phyloP scores from a whole-genome alignment of 169 alveolate species.

The Plasmodium knowlesi region DNA sequence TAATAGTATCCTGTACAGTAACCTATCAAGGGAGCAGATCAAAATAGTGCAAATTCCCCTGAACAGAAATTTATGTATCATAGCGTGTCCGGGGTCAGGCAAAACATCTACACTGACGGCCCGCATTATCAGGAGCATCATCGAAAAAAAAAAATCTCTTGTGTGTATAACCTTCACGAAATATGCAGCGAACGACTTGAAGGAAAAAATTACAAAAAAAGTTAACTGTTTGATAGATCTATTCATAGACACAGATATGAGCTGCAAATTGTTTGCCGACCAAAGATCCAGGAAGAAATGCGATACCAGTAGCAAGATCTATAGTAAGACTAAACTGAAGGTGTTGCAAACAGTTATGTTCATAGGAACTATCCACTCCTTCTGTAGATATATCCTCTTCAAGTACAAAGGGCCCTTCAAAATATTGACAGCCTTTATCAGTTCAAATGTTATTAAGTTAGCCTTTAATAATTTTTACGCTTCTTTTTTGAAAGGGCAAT shows the following conservation, averaged over 20 bases:
- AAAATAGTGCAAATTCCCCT: constrained; percentile 78
- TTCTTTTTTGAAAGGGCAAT: not conserved
- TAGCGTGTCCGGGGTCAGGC: constrained; percentile 90
- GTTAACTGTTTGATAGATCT: constrained; percentile 43
- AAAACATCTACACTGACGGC: constrained; percentile 87
- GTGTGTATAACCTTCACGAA: constrained; percentile 80
- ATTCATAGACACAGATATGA: not conserved
- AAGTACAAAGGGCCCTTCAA: constrained; percentile 69
- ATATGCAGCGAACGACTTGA: constrained; percentile 82
- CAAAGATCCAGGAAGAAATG: not conserved
- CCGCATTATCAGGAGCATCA: constrained; percentile 81
- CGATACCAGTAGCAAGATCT: not conserved
- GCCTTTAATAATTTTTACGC: constrained; percentile 38
- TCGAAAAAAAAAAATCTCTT: constrained; percentile 75
- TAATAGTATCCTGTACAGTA: constrained; percentile 75
- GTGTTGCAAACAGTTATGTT: constrained; percentile 50
- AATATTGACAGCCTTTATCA: constrained; percentile 41
- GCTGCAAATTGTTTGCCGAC: constrained; percentile 7
- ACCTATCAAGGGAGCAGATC: constrained; percentile 82
- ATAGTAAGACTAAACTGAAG: constrained; percentile 14
- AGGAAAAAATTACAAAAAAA: constrained; percentile 68
- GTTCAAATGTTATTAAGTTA: constrained; percentile 26
- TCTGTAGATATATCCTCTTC: constrained; percentile 74
- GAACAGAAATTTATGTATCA: constrained; percentile 78
- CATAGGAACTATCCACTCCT: constrained; percentile 80